phyloP scores from a whole-genome alignment of 306 rosid species.

The Sesbania bispinosa region DNA sequence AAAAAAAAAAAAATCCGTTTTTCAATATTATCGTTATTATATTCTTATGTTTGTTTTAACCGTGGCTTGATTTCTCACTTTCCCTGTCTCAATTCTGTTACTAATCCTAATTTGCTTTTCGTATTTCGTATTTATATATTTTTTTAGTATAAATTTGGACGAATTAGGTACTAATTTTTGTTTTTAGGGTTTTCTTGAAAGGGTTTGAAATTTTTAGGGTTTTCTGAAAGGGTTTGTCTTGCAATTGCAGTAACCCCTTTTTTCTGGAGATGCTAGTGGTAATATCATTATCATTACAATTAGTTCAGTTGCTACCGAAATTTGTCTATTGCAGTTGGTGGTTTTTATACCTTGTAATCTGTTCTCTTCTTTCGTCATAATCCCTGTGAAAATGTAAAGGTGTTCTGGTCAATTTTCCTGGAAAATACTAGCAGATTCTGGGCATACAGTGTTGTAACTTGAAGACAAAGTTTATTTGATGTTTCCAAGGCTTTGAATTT shows the following conservation, averaged over 20 bases:
- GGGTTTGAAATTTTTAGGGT: conserved; percentile 35
- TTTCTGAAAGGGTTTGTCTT: not conserved
- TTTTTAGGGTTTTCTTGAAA: conserved; percentile 28
- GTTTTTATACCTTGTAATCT: not conserved
- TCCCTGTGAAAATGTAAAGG: not conserved
- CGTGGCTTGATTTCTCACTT: not conserved
- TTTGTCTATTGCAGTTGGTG: not conserved
- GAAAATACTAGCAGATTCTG: not conserved
- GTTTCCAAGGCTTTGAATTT: too few species aligned
- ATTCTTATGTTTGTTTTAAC: not conserved
- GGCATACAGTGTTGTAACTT: not conserved
- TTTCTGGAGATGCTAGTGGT: not conserved
- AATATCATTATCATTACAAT: not conserved
- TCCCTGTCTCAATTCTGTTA: not conserved
- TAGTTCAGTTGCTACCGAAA: not conserved
- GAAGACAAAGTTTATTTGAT: too few species aligned
- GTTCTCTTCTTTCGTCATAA: not conserved
- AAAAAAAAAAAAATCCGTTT: too few species aligned
- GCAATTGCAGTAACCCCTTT: not conserved
- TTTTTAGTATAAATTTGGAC: not conserved
- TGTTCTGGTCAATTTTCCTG: not conserved
- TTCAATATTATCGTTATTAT: not conserved
- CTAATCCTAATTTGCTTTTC: not conserved
- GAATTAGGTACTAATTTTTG: not conserved
- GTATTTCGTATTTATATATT: not conserved